phyloP scores from a whole-genome alignment of 495 filamentous ascomycete genomes.

The Neurospora sp. region DNA sequence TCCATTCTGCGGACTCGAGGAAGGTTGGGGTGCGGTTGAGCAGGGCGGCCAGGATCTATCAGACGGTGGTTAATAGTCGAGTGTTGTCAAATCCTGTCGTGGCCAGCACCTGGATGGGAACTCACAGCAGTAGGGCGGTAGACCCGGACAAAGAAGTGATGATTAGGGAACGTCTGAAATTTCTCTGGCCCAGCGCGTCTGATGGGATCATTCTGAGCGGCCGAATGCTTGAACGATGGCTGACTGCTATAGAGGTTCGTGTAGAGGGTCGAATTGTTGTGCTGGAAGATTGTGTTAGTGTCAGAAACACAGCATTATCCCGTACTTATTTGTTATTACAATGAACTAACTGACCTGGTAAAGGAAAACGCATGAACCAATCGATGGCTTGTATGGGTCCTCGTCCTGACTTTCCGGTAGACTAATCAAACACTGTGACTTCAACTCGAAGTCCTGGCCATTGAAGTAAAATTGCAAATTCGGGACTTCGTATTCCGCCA shows the following conservation, averaged over 20 bases:
- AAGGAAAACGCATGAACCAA: slow-evolving; percentile 32
- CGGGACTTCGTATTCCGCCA: slow-evolving; percentile 18
- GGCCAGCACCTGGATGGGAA: background rate
- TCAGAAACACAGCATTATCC: slow-evolving; percentile 6
- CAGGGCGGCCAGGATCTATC: slow-evolving; percentile 32
- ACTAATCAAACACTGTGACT: slow-evolving; percentile 26
- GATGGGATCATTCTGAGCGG: slow-evolving; percentile 19
- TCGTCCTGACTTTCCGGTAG: slow-evolving; percentile 14
- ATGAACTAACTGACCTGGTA: slow-evolving; percentile 27
- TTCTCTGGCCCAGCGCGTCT: slow-evolving; percentile 27
- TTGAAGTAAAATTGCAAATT: slow-evolving; percentile 18
- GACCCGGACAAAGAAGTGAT: slow-evolving; percentile 40
- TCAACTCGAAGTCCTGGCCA: slow-evolving; percentile 27
- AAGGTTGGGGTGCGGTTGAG: slow-evolving; percentile 34
- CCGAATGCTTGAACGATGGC: slow-evolving; percentile 19
- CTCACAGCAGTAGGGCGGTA: slow-evolving; percentile 35
- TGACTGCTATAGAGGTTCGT: slow-evolving; percentile 17
- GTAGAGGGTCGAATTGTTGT: slow-evolving; percentile 22
- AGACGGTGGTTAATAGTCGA: background rate
- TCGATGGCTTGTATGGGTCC: slow-evolving; percentile 1
- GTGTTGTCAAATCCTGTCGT: background rate
- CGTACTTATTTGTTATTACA: background rate
- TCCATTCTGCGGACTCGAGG: slow-evolving; percentile 34
- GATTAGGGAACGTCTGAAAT: slow-evolving; percentile 34
- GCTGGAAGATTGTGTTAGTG: slow-evolving; percentile 10